Conservation (phyloP, 305 asterid genomes). For the Fraxinus nigra region DNA sequence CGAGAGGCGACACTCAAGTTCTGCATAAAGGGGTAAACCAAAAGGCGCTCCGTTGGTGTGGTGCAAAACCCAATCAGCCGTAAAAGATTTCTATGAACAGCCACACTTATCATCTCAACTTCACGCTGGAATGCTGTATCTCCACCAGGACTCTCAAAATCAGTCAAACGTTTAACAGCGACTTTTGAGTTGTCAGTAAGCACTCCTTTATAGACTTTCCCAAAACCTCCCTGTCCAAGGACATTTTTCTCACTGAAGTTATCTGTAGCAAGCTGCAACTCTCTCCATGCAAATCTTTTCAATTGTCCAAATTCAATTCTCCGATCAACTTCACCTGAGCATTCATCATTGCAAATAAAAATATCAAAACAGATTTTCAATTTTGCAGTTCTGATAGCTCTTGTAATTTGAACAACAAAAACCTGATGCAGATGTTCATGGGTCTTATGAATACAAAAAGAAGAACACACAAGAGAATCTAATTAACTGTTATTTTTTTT, state of each 20-base stretch:
- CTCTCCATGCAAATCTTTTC: conserved; percentile 95
- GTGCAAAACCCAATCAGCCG: conserved; percentile 90
- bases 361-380: neutral
- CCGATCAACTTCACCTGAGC: conserved; percentile 81
- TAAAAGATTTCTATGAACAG: conserved; percentile 88
- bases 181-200: conserved; percentile 77
- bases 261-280: conserved; percentile 85
- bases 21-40: conserved; percentile 93
- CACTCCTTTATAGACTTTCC: conserved; percentile 88
- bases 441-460: neutral
- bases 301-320: conserved; percentile 89
- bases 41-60: conserved; percentile 88
- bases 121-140: conserved; percentile 94
- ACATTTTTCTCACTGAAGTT: conserved; percentile 79
- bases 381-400: neutral
- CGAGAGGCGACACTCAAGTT: conserved; percentile 93
- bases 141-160: conserved; percentile 89
- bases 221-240: conserved; percentile 96
- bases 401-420: neutral
- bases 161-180: conserved; percentile 86
- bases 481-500: conserved; percentile 1
- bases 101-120: conserved; percentile 98
- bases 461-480: neutral
- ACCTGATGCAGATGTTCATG: neutral
- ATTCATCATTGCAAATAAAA: neutral